phyloP scores from a whole-genome alignment of 345 rosid genomes.

The Pistacia vera region DNA sequence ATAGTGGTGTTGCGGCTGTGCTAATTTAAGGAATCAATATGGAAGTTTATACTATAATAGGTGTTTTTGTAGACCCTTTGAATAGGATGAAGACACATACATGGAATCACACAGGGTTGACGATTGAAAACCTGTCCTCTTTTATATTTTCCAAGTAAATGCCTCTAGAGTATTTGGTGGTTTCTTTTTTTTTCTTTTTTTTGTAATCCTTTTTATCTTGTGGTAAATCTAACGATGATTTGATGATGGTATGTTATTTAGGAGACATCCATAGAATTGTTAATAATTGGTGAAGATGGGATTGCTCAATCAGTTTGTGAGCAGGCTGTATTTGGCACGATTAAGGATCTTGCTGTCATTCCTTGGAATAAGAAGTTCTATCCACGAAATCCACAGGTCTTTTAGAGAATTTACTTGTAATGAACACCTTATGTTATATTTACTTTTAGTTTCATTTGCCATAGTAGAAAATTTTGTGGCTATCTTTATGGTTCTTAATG shows the following conservation, averaged over 20 bases:
- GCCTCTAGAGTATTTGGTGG: neutral
- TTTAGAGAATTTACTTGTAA: conserved; percentile 8
- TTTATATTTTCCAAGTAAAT: neutral
- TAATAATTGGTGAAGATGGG: conserved; percentile 76
- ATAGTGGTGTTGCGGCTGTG: neutral
- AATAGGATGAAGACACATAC: too few relatives aligned
- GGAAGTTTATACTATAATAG: too few relatives aligned
- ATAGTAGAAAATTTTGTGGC: neutral
- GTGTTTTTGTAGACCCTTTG: too few relatives aligned
- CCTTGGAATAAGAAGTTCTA: conserved; percentile 62
- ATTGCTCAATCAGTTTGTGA: conserved; percentile 74
- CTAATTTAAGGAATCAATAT: too few relatives aligned
- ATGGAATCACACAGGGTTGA: neutral
- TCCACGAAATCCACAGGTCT: conserved; percentile 55
- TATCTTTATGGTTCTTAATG: neutral
- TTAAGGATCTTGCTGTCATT: conserved; percentile 79
- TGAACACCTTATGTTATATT: conserved; percentile 2
- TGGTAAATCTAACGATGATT: conserved; percentile 11
- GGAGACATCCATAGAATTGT: conserved; percentile 96
- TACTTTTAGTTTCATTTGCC: neutral
- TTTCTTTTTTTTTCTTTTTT: neutral
- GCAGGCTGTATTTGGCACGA: conserved; percentile 84
- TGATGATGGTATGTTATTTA: conserved; percentile 35
- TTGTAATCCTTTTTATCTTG: neutral
- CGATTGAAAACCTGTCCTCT: neutral